phyloP scores from a whole-genome alignment of 1,284 basidiomycete species.

The Grifola frondosa region DNA sequence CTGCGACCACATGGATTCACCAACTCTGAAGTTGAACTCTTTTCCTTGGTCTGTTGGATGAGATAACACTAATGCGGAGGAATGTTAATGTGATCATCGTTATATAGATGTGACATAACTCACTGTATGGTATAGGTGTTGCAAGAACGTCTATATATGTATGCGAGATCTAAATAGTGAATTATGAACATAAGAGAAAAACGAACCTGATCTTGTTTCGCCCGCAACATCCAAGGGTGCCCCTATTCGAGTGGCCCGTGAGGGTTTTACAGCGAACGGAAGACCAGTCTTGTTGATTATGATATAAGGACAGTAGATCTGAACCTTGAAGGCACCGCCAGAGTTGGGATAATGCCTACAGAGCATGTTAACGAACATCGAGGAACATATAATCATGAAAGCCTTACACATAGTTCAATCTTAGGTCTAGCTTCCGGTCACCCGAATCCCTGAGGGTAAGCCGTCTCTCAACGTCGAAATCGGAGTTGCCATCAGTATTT shows the following conservation, averaged over 20 bases:
- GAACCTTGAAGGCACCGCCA: conserved; percentile 98
- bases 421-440: conserved; percentile 80
- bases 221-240: conserved; percentile 86
- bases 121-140: conserved; percentile 74
- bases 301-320: conserved; percentile 93
- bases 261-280: conserved; percentile 77
- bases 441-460: conserved; percentile 76
- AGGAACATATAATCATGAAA: conserved; percentile 2
- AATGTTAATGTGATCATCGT: background rate
- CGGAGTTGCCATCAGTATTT: conserved; percentile 90
- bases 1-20: conserved; percentile 92
- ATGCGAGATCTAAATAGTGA: conserved; percentile 11
- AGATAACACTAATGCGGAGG: conserved; percentile 78
- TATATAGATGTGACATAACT: conserved; percentile 35
- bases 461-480: conserved; percentile 81
- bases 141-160: conserved; percentile 50
- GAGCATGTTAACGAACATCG: background rate
- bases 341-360: conserved; percentile 82
- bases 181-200: background rate
- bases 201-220: conserved; percentile 56
- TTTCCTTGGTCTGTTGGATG: conserved; percentile 83
- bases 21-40: conserved; percentile 82
- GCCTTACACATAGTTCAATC: conserved; percentile 88
- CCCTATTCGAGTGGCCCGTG: conserved; percentile 69
- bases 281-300: conserved; percentile 93